Conservation (phyloP, 2,329 filamentous ascomycete genomes). For the Ceratocystis ficicola region DNA sequence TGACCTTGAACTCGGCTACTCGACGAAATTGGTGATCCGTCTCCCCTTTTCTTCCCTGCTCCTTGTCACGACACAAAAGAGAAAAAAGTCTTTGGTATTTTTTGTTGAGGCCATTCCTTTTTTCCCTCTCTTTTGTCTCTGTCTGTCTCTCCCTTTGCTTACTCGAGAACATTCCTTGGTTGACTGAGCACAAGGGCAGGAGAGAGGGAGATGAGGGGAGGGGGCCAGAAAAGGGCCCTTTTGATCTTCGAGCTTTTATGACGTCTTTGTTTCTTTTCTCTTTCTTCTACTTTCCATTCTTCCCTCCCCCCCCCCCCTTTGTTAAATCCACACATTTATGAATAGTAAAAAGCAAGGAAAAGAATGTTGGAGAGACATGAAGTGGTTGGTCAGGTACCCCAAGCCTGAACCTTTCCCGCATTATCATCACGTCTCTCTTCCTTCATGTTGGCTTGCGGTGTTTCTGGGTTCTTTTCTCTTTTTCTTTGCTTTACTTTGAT, state of each 20-base stretch:
- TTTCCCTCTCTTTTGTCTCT: background rate
- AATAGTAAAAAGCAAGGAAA: background rate
- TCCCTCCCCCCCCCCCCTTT: background rate
- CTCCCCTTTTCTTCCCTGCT: background rate
- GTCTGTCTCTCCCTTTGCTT: background rate
- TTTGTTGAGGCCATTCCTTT: background rate
- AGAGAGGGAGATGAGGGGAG: background rate
- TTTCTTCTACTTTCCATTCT: background rate
- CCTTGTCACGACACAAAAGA: background rate
- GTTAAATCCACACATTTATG: too few species aligned
- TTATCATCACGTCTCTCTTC: background rate
- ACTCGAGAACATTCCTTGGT: background rate
- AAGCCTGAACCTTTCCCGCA: background rate
- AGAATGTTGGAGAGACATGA: background rate
- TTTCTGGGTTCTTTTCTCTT: background rate
- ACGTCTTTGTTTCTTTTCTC: background rate
- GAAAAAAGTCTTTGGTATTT: background rate
- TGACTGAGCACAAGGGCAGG: background rate
- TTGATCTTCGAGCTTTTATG: background rate
- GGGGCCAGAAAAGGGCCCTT: background rate
- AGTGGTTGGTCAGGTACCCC: background rate
- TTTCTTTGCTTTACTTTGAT: conserved; percentile 8
- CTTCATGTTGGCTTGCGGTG: conserved; percentile 14
- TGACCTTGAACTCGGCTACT: background rate
- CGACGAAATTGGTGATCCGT: background rate